These are phyloP conservation scores for Monosporozyma aerobia DNA, from an alignment of 805 yeast species.

Conservation along the genomic window DNA sequence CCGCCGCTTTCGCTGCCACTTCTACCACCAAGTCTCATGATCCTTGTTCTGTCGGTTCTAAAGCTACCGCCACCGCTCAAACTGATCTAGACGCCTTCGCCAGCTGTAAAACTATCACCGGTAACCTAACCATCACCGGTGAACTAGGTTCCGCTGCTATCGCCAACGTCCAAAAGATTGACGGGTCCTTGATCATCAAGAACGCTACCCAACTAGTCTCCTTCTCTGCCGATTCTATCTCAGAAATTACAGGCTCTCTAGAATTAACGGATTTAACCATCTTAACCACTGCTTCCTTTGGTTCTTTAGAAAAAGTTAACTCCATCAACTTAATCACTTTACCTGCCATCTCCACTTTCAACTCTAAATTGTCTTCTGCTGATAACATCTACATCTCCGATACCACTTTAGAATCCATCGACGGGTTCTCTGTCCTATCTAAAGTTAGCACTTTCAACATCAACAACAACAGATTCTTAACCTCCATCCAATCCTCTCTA, in stretches of 20 bases:
- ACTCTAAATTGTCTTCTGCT: conserved; percentile 68
- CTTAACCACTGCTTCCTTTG: conserved; percentile 61
- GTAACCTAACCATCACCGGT: conserved; percentile 67
- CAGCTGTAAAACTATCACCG: conserved; percentile 70
- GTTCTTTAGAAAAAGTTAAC: conserved; percentile 74
- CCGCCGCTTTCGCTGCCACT: conserved; percentile 25
- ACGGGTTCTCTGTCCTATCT: conserved; percentile 46
- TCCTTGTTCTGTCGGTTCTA: conserved; percentile 54
- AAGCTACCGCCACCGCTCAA: conserved; percentile 69
- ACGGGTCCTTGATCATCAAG: conserved; percentile 62
- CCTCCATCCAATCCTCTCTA: conserved; percentile 61
- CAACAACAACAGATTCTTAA: conserved; percentile 83
- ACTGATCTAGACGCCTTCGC: conserved; percentile 65
- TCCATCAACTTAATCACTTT: conserved; percentile 70
- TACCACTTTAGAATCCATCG: conserved; percentile 58
- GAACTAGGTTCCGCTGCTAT: conserved; percentile 54
- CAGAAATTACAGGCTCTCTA: conserved; percentile 65
- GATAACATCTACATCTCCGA: conserved; percentile 62
- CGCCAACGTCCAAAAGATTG: conserved; percentile 65
- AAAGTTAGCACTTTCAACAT: conserved; percentile 55
- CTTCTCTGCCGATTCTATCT: conserved; percentile 71
- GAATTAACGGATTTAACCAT: conserved; percentile 54
- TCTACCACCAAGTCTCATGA: conserved; percentile 38
- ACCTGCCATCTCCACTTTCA: conserved; percentile 68
- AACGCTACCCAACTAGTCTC: conserved; percentile 56